Percentiles rank a stretch among this genome's conserved stretches.
Evolutionary conservation across 257 asterid species (phyloP).

Genomic region (Ligustrum vulgare): DNA sequence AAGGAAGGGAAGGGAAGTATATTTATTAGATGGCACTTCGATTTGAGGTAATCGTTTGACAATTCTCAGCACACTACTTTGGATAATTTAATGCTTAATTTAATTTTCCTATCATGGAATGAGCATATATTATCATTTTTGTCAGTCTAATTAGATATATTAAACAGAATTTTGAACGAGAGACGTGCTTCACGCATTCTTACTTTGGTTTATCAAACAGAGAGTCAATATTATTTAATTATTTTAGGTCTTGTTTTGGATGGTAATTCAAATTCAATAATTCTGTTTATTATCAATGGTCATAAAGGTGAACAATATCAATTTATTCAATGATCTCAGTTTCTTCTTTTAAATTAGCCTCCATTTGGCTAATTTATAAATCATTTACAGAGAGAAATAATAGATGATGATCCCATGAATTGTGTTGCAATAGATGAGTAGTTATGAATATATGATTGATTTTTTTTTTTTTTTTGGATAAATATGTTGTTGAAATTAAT

Average conservation of each 20-base stretch:
- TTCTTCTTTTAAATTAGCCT: background rate
- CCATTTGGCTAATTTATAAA: no score
- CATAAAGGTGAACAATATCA: background rate
- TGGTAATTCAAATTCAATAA: background rate
- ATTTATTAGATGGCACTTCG: constrained; percentile 41
- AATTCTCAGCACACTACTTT: background rate
- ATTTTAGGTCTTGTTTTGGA: background rate
- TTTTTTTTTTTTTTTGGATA: no score
- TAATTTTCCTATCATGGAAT: background rate
- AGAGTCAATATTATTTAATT: background rate
- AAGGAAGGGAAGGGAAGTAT: background rate
- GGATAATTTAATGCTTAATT: background rate
- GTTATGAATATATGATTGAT: no score
- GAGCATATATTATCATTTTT: background rate
- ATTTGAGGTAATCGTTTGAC: constrained; percentile 36
- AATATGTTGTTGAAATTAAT: no score
- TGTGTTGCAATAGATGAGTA: no score
- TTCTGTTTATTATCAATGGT: background rate
- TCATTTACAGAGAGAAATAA: no score
- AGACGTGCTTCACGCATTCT: background rate
- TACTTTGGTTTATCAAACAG: background rate
- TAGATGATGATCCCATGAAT: no score
- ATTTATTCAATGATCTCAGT: background rate
- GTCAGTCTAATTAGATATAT: background rate
- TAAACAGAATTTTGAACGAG: background rate